Evolutionary conservation across 768 basidiomycete genomes (phyloP), one percentile per base, ranked within the genome.

Genomic region (Termitomyces sp.): DNA sequence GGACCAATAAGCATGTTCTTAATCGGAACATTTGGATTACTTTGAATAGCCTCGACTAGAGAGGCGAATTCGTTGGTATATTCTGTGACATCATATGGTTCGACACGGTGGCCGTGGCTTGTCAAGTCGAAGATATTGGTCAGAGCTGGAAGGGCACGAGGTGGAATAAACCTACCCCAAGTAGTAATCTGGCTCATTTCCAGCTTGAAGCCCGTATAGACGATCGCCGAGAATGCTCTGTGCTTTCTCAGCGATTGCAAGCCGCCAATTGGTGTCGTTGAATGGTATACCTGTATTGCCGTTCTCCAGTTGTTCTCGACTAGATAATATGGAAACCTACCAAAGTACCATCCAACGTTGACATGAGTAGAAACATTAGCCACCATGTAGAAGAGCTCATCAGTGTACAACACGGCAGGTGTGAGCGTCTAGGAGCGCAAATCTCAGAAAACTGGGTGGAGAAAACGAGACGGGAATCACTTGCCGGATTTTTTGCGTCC

Each of bases 121-220:
- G 21, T 32, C 37, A 31, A 46, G 35, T 21, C 7, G 4, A 49
- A 29, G 9, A 21, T 9, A 10, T 17, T 29, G 16, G 35, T 37
- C 25, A 29, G 11, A 47, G 2, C 35, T 12, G 11, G 40, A 11
- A 27, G 14, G 16, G 7, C 23, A 59, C 67, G 1, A 59, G 29
- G 56, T 27, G 34, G 25, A 16, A 14, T 9, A 32, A 8, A 53
- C 69, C 14, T 70, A 76, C 67, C 68, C 56, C 11, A 75, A 71
- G 62, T 86, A 92, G 59, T 90, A 78, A 74, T 93, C 90, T 12
- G 89, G 90, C 68, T 92, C 89, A 64, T 92, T 90, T 6, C 85
- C 89, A 1, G 82, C 80, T 66, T 89, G 85, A 14, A 88, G 69
- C 0, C 86, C 90, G 12, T 86, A 67, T 17, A 92, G 71, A 60